Percentiles rank a stretch among this genome's conserved stretches.
Evolutionary conservation across 805 yeast genomes (phyloP).

Genomic region (Tetrapisispora pingtungensis): DNA sequence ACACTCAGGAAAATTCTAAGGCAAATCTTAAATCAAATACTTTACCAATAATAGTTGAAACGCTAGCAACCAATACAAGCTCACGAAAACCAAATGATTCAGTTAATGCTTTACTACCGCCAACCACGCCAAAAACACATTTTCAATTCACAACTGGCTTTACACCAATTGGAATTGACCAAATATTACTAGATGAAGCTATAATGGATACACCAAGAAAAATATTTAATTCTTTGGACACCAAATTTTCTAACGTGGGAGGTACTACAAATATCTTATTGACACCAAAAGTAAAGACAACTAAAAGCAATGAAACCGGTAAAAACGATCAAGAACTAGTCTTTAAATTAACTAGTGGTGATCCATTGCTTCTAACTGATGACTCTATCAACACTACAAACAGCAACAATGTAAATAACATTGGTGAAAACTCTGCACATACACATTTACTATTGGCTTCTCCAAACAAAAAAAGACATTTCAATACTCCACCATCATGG

Average conservation of each 20-base stretch:
- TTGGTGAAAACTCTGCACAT: background rate
- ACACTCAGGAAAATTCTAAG: background rate
- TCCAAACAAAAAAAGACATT: conserved; percentile 7
- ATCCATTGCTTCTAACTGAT: conserved; percentile 25
- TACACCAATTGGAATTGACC: conserved; percentile 20
- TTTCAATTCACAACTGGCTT: conserved; percentile 20
- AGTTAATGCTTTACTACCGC: conserved; percentile 4
- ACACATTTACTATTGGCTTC: background rate
- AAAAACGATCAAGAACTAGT: conserved; percentile 15
- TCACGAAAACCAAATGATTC: conserved; percentile 1
- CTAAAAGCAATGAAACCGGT: background rate
- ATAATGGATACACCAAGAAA: conserved; percentile 2
- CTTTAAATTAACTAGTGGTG: conserved; percentile 25
- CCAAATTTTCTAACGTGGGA: background rate
- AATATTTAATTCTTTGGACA: background rate
- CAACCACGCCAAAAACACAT: conserved; percentile 21
- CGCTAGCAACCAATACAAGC: background rate
- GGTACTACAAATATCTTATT: background rate
- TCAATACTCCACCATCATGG: conserved; percentile 27
- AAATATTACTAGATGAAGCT: conserved; percentile 14
- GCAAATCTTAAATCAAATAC: background rate
- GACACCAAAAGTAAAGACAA: conserved; percentile 11
- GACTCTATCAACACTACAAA: conserved; percentile 20
- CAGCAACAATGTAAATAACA: conserved; percentile 6
- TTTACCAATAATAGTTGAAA: background rate